These are phyloP conservation scores for Galium porrigens DNA, from an alignment of 305 asterid genomes.

Conservation along the genomic window DNA sequence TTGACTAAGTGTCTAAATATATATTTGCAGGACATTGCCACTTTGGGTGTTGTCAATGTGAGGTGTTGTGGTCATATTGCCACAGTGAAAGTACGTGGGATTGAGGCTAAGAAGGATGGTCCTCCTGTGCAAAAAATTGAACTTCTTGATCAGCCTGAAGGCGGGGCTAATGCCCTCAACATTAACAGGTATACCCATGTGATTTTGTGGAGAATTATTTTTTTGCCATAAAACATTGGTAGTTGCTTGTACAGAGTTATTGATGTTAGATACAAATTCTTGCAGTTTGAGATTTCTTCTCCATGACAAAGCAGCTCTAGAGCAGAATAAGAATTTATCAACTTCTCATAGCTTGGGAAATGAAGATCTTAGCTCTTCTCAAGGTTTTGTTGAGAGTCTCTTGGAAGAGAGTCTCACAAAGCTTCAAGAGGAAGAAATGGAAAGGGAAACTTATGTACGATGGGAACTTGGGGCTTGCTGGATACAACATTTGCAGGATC, in stretches of 20 bases:
- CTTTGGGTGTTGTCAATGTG: constrained; percentile 22
- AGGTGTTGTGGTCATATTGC: constrained; percentile 21
- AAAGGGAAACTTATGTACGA: constrained; percentile 52
- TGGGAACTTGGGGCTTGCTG: constrained; percentile 99
- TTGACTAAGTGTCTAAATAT: constrained; percentile 15
- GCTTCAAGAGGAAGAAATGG: constrained; percentile 58
- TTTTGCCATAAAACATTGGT: background rate
- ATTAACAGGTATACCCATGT: constrained; percentile 19
- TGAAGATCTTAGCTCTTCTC: constrained; percentile 45
- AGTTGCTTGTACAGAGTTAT: constrained; percentile 1
- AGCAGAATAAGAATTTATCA: constrained; percentile 30
- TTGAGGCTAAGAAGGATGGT: constrained; percentile 29
- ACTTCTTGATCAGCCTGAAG: constrained; percentile 58
- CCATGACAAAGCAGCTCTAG: constrained; percentile 43
- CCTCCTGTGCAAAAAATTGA: constrained; percentile 43
- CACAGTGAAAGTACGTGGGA: constrained; percentile 50
- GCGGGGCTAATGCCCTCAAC: constrained; percentile 26
- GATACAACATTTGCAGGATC: constrained; percentile 94
- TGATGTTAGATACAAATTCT: constrained; percentile 11
- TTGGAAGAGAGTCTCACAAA: constrained; percentile 66
- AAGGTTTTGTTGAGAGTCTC: constrained; percentile 55
- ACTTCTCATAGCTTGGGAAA: constrained; percentile 34
- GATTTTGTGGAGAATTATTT: constrained; percentile 3
- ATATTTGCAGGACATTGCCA: constrained; percentile 52
- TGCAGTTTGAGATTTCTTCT: constrained; percentile 82